A percentile compares a stretch with the other conserved stretches of the same genome.
Conservation (phyloP, 1,284 basidiomycete species). For the Ustanciosporium gigantosporum region DNA sequence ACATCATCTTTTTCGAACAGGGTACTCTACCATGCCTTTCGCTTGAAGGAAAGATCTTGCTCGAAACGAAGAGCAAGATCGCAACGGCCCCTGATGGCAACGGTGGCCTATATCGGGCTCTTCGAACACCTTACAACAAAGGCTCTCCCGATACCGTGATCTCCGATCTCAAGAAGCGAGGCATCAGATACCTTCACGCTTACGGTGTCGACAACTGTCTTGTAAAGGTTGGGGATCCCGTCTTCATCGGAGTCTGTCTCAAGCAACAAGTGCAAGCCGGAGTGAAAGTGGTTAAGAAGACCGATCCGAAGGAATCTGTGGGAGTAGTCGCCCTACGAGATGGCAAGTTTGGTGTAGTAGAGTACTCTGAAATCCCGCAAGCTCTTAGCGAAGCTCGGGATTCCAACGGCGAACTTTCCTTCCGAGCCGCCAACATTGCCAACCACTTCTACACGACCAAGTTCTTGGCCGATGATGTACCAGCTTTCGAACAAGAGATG, state of each 20-base stretch:
- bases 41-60: slow-evolving; percentile 88
- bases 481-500: slow-evolving; percentile 79
- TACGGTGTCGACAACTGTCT: slow-evolving; percentile 99
- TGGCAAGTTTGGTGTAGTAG: slow-evolving; percentile 85
- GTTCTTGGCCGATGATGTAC: slow-evolving; percentile 79
- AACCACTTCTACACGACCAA: slow-evolving; percentile 96
- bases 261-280: slow-evolving; percentile 82
- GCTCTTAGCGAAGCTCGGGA: slow-evolving; percentile 78
- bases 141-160: slow-evolving; percentile 70
- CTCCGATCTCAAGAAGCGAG: slow-evolving; percentile 76
- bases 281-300: slow-evolving; percentile 94
- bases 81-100: slow-evolving; percentile 97
- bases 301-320: slow-evolving; percentile 83
- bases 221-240: slow-evolving; percentile 92
- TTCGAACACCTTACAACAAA: slow-evolving; percentile 72
- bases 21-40: slow-evolving; percentile 96
- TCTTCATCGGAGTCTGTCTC: slow-evolving; percentile 93
- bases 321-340: slow-evolving; percentile 87
- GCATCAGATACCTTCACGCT: slow-evolving; percentile 85
- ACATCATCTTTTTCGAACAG: slow-evolving; percentile 96
- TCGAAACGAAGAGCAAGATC: slow-evolving; percentile 76
- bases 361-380: slow-evolving; percentile 92
- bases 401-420: slow-evolving; percentile 72
- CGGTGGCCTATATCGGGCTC: slow-evolving; percentile 92
- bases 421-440: slow-evolving; percentile 94